Evolutionary conservation across 2,329 filamentous ascomycete species (phyloP).

Genomic region (Dothiorella sarmentorum): DNA sequence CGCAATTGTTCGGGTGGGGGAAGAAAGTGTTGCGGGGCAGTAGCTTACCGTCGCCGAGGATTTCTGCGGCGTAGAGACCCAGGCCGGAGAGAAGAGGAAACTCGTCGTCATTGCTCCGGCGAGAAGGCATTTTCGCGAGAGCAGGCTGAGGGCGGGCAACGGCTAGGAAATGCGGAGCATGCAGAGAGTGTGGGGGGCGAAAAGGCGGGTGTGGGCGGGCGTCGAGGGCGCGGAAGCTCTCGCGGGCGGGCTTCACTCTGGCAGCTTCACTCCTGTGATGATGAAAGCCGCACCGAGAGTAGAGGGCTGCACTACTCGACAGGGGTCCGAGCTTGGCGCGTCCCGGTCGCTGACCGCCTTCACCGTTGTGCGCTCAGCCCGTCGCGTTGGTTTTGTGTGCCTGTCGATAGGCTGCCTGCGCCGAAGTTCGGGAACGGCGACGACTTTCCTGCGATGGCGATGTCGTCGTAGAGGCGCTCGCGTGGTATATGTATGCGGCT

Average conservation of each 20-base stretch:
- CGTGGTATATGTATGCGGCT: background rate
- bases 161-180: slow-evolving; percentile 21
- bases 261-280: slow-evolving; percentile 18
- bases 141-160: slow-evolving; percentile 15
- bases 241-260: slow-evolving; percentile 13
- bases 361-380: background rate
- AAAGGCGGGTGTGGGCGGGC: slow-evolving; percentile 27
- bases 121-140: slow-evolving; percentile 23
- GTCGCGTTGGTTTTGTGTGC: background rate
- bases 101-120: slow-evolving; percentile 36
- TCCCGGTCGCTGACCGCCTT: slow-evolving; percentile 12
- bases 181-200: slow-evolving; percentile 26
- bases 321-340: slow-evolving; percentile 18
- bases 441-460: background rate
- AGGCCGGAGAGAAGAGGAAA: slow-evolving; percentile 55
- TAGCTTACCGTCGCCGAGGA: slow-evolving; percentile 59
- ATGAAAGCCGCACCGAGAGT: slow-evolving; percentile 12
- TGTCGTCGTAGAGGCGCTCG: no score
- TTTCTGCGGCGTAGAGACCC: slow-evolving; percentile 58
- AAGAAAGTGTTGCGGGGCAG: slow-evolving; percentile 2
- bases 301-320: slow-evolving; percentile 10
- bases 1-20: slow-evolving; percentile 15
- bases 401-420: slow-evolving; percentile 3
- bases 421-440: background rate
- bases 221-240: slow-evolving; percentile 22